A percentile compares a stretch with the other conserved stretches of the same genome.
These are phyloP conservation scores for Heteromeles arbutifolia DNA, from an alignment of 306 rosid species.

Conservation along the genomic window DNA sequence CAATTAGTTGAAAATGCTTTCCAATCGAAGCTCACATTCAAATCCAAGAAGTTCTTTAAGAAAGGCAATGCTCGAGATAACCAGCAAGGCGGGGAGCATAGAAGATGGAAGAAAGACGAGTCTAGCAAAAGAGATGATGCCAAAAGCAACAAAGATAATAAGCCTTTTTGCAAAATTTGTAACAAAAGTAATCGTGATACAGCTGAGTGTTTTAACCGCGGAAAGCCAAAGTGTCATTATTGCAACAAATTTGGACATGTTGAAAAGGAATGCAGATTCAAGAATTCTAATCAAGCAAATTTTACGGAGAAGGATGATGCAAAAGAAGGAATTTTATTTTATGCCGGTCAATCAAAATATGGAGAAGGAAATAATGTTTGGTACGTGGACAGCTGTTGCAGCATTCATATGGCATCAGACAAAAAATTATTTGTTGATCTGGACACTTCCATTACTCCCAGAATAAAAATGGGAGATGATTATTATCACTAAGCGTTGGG, in stretches of 20 bases:
- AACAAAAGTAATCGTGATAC: too few relatives aligned
- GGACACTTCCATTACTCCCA: background rate
- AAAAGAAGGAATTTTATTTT: background rate
- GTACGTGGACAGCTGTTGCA: too few relatives aligned
- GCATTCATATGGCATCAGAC: background rate
- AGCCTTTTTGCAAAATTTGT: too few relatives aligned
- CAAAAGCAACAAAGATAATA: too few relatives aligned
- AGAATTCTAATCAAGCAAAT: background rate
- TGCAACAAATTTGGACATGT: too few relatives aligned
- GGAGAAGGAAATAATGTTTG: too few relatives aligned
- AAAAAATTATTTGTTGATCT: background rate
- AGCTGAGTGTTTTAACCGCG: background rate
- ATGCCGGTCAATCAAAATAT: too few relatives aligned
- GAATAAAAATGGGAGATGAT: background rate
- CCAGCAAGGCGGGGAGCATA: background rate
- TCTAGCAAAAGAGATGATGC: background rate
- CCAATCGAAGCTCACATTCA: background rate
- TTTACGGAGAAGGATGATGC: background rate
- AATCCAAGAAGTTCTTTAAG: background rate
- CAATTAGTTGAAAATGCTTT: background rate
- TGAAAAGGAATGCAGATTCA: background rate
- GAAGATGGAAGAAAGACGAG: background rate
- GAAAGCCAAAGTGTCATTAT: slow-evolving; percentile 2
- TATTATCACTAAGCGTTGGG: background rate
- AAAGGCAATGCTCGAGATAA: background rate